Base-by-base conservation (phyloP, 495 filamentous ascomycete genomes). In the Paragyromitra xinjiangensis region DNA sequence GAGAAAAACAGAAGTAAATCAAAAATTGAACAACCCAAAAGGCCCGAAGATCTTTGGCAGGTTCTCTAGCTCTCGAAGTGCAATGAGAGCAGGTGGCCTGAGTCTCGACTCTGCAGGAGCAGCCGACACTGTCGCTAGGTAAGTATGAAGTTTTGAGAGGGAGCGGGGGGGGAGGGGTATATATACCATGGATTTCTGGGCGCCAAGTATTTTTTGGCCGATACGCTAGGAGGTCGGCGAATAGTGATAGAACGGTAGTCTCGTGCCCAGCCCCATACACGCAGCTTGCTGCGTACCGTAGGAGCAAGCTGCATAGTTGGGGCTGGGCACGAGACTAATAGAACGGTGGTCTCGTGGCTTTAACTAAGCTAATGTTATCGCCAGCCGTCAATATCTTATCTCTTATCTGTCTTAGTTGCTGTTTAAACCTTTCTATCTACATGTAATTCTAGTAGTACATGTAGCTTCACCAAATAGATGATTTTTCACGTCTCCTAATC, bases 21-120 rank as follows among this genome's bases (percentile, higher is more conserved):
- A 63, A 63, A 63, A 63, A 63, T 63, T 63, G 24, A 63, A 19
- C 59, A 24, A 44, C 59, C 59, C 59, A 63, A 42, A 11, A 63
- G 39, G 19, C 19, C 59, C 59, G 37, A 22, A 63, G 59, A 19
- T 19, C 59, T 22, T 63, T 63, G 59, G 59, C 59, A 24, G 39
- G 59, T 44, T 63, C 37, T 16, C 39, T 44, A 42, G 8, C 29
- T 37, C 22, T 24, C 59, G 6, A 22, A 42, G 59, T 63, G 59
- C 59, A 63, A 63, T 63, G 39, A 24, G 11, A 7, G 8, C 24
- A 44, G 39, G 37, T 44, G 0, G 39, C 59, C 59, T 24, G 39
- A 63, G 59, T 63, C n/a, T n/a, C 59, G 37, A 12, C 37, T 63
- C 37, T 63, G 16, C 39, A 19, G 16, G 59, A 63, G 59, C 59